Base-by-base conservation (phyloP, 2,329 filamentous ascomycete genomes). In the Fusarium heterosporum region DNA sequence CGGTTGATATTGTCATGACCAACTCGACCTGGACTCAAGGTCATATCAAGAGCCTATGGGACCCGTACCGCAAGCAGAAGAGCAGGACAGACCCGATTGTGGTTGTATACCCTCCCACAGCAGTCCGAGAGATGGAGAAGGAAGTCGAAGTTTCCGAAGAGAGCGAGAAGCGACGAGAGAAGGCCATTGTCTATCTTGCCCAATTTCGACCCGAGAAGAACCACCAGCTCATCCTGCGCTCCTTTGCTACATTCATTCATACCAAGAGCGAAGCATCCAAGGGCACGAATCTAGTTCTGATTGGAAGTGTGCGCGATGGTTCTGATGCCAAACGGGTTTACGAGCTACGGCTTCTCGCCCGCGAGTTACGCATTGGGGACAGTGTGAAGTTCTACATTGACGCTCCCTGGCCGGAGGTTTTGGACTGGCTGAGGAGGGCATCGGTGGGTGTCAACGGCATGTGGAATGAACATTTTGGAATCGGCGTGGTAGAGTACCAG, bases 401-500 rank as follows among this genome's bases (percentile, higher is more conserved):
- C 76, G 94, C 93, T 1, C 89, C 91, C 26, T 99, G 95, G 93
- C 88, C 91, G 5, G 87, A 93, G 70, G 92, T 99, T 52, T 83
- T 97, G 11, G 85, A 91, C 30, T 93, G 92, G 87, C 83, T 98
- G 62, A 82, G 87, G 52, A 88, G 83, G 64, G 89, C 91, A 6
- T 95, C 89, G 17, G 87, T 99, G 3, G 96, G 96, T 48, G 93
- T 97, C 29, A 99, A 99, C 72, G 93, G 92, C 74, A 99, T 99
- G 96, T 99, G 96, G 95, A 98, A 97, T 77, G 96, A 99, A 81
- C 96, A 99, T 78, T 99, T 99, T 76, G 96, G 96, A 22, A 99
- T 99, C 60, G 96, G 96, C 2, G 94, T 98, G 16, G 96, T 99
- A 39, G 96, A 99, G 82, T 99, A 98, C 76, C 94, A 98, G 76